Base-by-base conservation (phyloP, 495 filamentous ascomycete species). In the Lasiosphaeria miniovina region DNA sequence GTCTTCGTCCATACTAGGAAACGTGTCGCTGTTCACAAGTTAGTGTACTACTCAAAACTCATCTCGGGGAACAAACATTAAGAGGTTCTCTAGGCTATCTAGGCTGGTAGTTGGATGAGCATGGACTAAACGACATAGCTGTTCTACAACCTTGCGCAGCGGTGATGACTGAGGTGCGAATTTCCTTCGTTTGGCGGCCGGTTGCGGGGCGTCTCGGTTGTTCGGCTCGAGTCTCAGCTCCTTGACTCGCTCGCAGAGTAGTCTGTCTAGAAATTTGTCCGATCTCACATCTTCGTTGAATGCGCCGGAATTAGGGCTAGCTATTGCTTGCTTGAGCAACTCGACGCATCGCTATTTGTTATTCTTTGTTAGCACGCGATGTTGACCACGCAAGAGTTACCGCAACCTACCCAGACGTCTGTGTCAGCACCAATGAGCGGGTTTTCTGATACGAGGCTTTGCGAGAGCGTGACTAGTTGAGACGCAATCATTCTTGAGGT, bases 351-450 rank as follows among this genome's bases (percentile, higher is more conserved):
- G 66, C 75, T 78, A 24, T 24, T 24, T 24, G 50, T 3, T 3
- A 35, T 7, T 36, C 7, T 24, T 24, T 48, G 46, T 73, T 64
- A 77, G 68, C 55, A 57, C 2, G 11, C 43, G 15, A 46, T n/a
- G 15, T 46, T 53, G 32, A 10, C 36, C n/a, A 31, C 36, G 6
- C 4, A 33, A 17, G 24, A 10, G 12, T 46, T 5, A 14, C 15
- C 33, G 3, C 35, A 60, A 61, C 73, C 51, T 70, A 76, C 75
- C 68, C 65, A 65, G 50, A 77, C 31, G 51, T 78, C 75, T 10
- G 65, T 67, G 3, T 58, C 66, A 3, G 43, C 35, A 3, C 60
- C 58, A 43, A 65, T n/a, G 8, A 58, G 52, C 10, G 64, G 49
- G 9, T 72, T 65, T 6, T 65, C 65, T 3, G 56, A 57, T 1